Evolutionary conservation across 345 rosid species (phyloP).

Genomic region (Ceriops decandra): DNA sequence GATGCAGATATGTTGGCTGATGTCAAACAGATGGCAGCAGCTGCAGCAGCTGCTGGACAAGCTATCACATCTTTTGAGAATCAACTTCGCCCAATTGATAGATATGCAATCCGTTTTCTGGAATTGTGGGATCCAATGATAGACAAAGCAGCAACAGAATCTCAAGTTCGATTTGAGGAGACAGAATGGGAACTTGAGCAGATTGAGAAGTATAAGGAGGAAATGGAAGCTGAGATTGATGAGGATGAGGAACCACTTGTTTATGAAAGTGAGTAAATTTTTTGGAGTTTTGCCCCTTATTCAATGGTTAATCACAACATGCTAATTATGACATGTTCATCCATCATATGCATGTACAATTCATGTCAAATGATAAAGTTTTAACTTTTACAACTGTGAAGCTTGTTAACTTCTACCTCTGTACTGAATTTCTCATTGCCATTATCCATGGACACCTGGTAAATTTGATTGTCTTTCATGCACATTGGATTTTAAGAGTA

Average conservation of each 20-base stretch:
- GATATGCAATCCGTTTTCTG: constrained; percentile 78
- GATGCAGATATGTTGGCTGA: constrained; percentile 85
- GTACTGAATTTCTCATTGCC: too few species aligned
- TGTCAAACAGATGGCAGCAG: constrained; percentile 93
- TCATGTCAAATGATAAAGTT: too few species aligned
- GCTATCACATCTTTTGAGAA: constrained; percentile 80
- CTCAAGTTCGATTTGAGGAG: constrained; percentile 77
- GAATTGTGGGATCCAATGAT: constrained; percentile 97
- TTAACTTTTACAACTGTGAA: too few species aligned
- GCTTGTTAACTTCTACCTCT: too few species aligned
- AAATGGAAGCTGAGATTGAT: constrained; percentile 99
- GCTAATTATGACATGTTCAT: background rate
- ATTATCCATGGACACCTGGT: too few species aligned
- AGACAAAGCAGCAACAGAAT: constrained; percentile 63
- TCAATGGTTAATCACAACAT: background rate
- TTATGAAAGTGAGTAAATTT: constrained; percentile 77
- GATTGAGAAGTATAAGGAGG: constrained; percentile 92
- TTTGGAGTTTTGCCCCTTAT: background rate
- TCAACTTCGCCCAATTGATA: constrained; percentile 89
- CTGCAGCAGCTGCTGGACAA: constrained; percentile 92
- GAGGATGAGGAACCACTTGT: constrained; percentile 97
- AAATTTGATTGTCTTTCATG: too few species aligned
- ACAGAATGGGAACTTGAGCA: constrained; percentile 97
- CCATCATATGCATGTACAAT: background rate
- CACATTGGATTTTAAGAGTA: too few species aligned